Conservation (phyloP, 2,329 filamentous ascomycete species). For the Colletotrichum eremochloae region DNA sequence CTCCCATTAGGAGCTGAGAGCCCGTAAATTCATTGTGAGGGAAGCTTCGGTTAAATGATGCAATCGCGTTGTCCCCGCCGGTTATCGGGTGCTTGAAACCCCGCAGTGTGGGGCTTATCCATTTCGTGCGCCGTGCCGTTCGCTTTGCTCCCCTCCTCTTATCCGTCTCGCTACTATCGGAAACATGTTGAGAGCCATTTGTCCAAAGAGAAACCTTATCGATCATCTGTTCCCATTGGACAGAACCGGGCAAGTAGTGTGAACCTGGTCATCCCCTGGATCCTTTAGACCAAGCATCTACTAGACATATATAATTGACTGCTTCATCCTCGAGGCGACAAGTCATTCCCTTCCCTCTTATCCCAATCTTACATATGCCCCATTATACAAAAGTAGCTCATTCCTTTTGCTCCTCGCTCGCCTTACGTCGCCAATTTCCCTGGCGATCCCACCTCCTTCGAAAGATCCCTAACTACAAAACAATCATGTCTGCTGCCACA, state of each 20-base stretch:
- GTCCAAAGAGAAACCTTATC: constrained; percentile 14
- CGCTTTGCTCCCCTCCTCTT: constrained; percentile 32
- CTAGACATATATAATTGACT: constrained; percentile 11
- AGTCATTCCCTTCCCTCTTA: not conserved
- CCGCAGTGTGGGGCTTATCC: constrained; percentile 35
- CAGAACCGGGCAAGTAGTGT: not conserved
- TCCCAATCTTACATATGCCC: constrained; percentile 23
- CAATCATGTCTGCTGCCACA: constrained; percentile 69
- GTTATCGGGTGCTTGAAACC: constrained; percentile 39
- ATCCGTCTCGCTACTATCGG: constrained; percentile 35
- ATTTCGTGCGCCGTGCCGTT: constrained; percentile 35
- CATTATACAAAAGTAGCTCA: constrained; percentile 6
- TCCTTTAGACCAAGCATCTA: constrained; percentile 12
- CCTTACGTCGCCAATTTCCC: constrained; percentile 8
- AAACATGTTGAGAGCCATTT: constrained; percentile 32
- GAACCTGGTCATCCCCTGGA: constrained; percentile 4
- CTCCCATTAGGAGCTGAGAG: not conserved
- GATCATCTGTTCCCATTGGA: constrained; percentile 11
- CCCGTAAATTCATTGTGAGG: not conserved
- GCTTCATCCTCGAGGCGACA: not conserved
- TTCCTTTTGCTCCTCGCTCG: constrained; percentile 19
- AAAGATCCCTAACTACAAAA: constrained; percentile 42
- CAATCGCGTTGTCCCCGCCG: constrained; percentile 32
- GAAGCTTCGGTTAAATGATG: constrained; percentile 27
- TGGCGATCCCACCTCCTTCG: constrained; percentile 13